Base-by-base conservation (phyloP, 495 filamentous ascomycete species). In the Aspergillus cavernicola region DNA sequence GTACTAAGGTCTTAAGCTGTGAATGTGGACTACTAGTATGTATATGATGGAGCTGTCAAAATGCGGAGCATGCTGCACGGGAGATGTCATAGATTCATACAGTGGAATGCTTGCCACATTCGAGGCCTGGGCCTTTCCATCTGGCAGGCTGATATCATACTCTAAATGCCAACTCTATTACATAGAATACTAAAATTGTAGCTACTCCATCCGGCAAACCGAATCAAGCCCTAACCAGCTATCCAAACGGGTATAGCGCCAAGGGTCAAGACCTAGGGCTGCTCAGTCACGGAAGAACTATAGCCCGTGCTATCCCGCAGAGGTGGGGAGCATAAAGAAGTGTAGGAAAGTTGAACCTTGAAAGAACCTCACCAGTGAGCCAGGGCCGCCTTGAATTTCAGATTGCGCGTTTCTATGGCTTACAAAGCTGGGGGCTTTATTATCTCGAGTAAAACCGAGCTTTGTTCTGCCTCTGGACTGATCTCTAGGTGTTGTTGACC, bases 251-350 rank as follows among this genome's bases (percentile, higher is more conserved):
- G 64, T 6, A 26, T 60, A 38, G 51, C 19, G 6, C 0, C 10
- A 28, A 67, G 67, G 68, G 64, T 70, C 61, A 48, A 56, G 43
- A 55, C 65, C 59, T 71, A 71, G 67, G 68, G 67, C 61, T 63
- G 6, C 43, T 8, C 18, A 31, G 58, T 36, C n/a, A 2, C 31
- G 70, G 67, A 59, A 55, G 12, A 71, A 64, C 24, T 5, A 55
- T 59, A 28, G 2, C 33, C 69, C 66, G 66, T 3, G 8, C 3
- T 46, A 42, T 53, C 52, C 56, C 53, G 50, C 58, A 47, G 49
- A 40, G 53, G 60, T 62, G 70, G 66, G 68, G 66, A 69, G 18
- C 42, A 37, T 52, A 53, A 42, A 51, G 46, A 36, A 38, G 33
- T 20, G 49, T 40, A 28, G 24, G 9, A 28, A 28, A 28, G 24